Conservation (phyloP, 148 eudicot genomes). For the Heliamphora exappendiculata region DNA sequence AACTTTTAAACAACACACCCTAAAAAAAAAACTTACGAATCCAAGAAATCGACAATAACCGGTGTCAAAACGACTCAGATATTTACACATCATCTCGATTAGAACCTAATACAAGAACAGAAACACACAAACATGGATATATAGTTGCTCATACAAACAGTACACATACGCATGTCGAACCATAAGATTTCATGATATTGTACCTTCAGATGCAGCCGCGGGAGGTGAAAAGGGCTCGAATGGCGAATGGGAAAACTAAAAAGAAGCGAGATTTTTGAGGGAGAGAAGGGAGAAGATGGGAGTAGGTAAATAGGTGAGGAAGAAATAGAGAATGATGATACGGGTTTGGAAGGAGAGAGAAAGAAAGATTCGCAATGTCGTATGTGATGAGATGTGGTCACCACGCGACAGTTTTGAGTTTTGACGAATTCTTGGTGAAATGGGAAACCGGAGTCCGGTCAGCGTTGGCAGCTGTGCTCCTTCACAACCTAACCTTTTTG, state of each 20-base stretch:
- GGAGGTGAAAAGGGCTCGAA: constrained; percentile 9
- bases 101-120: not conserved
- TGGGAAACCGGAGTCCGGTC: no score
- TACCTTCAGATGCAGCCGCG: constrained; percentile 16
- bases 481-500: no score
- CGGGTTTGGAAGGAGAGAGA: not conserved
- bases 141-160: no score
- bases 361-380: no score
- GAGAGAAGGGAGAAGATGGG: constrained; percentile 9
- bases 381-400: constrained; percentile 45
- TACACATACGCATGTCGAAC: not conserved
- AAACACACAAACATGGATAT: not conserved
- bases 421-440: no score
- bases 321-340: not conserved
- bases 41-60: not conserved
- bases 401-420: constrained; percentile 40
- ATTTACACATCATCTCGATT: not conserved
- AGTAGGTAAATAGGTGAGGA: constrained; percentile 6
- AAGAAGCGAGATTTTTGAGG: not conserved
- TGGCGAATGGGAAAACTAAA: not conserved
- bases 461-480: no score
- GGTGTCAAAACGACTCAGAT: not conserved
- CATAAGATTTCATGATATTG: not conserved
- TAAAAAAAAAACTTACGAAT: not conserved
- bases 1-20: not conserved